Conservation (phyloP, 2,329 filamentous ascomycete species). For the Xylariales sp. region DNA sequence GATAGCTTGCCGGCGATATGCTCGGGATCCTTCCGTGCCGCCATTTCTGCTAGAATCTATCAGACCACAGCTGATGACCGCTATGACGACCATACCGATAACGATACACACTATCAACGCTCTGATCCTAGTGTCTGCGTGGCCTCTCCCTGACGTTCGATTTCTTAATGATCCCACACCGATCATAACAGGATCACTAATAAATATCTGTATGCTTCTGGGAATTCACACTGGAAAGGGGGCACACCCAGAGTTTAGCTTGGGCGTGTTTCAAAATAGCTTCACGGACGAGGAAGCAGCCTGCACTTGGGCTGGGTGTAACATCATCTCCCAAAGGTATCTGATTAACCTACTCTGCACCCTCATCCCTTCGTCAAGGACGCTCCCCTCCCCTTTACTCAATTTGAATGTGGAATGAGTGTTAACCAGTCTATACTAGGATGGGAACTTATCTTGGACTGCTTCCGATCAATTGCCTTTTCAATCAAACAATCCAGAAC, state of each 20-base stretch:
- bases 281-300: conserved; percentile 48
- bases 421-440: conserved; percentile 32
- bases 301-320: conserved; percentile 49
- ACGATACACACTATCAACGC: conserved; percentile 46
- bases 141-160: conserved; percentile 46
- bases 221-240: conserved; percentile 50
- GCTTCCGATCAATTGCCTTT: conserved; percentile 39
- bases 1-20: conserved; percentile 45
- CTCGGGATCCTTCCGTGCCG: conserved; percentile 36
- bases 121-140: conserved; percentile 45
- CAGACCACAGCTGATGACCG: conserved; percentile 38
- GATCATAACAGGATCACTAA: conserved; percentile 40
- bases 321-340: conserved; percentile 48
- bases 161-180: conserved; percentile 47
- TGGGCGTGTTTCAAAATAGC: conserved; percentile 37
- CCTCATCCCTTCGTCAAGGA: no score
- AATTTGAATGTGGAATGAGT: neutral
- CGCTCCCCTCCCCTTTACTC: conserved; percentile 7
- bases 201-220: conserved; percentile 43
- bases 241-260: conserved; percentile 42
- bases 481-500: conserved; percentile 45
- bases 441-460: conserved; percentile 39
- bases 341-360: no score
- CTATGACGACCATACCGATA: conserved; percentile 37
- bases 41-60: conserved; percentile 43